phyloP scores from a whole-genome alignment of 495 filamentous ascomycete genomes.

The Penicillium canescens region DNA sequence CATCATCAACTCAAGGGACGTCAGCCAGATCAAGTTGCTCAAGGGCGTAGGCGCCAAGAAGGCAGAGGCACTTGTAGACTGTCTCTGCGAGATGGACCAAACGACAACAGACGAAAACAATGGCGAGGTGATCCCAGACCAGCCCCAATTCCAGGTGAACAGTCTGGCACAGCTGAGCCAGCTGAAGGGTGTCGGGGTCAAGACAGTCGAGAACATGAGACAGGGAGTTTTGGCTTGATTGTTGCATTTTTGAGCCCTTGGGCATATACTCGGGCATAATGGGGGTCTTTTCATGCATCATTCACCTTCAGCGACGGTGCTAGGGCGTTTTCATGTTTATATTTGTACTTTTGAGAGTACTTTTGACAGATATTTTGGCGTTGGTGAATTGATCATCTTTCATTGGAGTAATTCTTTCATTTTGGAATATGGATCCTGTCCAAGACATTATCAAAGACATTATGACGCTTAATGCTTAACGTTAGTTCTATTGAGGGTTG shows the following conservation, averaged over 20 bases:
- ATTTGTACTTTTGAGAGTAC: not conserved
- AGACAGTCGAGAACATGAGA: constrained; percentile 57
- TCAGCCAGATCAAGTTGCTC: constrained; percentile 63
- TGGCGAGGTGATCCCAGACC: constrained; percentile 18
- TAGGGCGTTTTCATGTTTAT: constrained; percentile 29
- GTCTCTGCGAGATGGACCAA: constrained; percentile 50
- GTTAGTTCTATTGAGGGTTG: too few relatives aligned
- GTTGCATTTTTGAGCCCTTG: constrained; percentile 12
- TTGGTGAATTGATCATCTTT: not conserved
- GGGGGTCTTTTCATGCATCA: constrained; percentile 21
- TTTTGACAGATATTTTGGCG: constrained; percentile 2
- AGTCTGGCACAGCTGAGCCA: constrained; percentile 48
- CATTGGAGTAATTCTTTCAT: not conserved
- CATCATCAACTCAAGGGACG: constrained; percentile 84
- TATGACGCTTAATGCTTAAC: too few relatives aligned
- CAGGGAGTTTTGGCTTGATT: constrained; percentile 43
- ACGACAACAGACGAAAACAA: constrained; percentile 14
- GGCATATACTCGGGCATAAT: constrained; percentile 18
- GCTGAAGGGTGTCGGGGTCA: constrained; percentile 51
- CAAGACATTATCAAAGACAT: too few relatives aligned
- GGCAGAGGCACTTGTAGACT: constrained; percentile 54
- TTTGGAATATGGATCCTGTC: too few relatives aligned
- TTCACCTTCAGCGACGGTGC: constrained; percentile 42
- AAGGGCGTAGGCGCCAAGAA: constrained; percentile 63
- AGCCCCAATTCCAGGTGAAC: constrained; percentile 35